Conservation (phyloP, 805 yeast genomes). For the Metschnikowia shivogae region DNA sequence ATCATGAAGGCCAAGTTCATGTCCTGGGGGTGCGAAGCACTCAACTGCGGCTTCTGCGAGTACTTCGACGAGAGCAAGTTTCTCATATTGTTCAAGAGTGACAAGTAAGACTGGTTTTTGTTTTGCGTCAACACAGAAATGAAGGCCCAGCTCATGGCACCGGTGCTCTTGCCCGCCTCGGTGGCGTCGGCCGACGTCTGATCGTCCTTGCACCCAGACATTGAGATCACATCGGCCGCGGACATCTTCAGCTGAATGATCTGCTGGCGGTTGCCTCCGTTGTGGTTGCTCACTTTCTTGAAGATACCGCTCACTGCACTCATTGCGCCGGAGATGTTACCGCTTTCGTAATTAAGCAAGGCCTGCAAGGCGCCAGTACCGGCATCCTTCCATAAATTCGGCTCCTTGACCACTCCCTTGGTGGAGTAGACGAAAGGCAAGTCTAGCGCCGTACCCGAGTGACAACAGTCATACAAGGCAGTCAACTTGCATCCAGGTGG, state of each 20-base stretch:
- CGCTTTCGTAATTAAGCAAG: conserved; percentile 20
- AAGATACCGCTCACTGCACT: conserved; percentile 32
- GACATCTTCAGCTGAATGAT: conserved; percentile 55
- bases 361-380: conserved; percentile 55
- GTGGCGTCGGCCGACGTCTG: conserved; percentile 79
- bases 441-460: conserved; percentile 79
- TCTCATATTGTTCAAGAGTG: conserved; percentile 70
- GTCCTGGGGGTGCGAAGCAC: conserved; percentile 80
- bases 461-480: conserved; percentile 81
- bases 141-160: conserved; percentile 84
- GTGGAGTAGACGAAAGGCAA: conserved; percentile 78
- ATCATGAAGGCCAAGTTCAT: conserved; percentile 37
- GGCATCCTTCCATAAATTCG: conserved; percentile 70
- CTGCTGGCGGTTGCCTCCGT: conserved; percentile 22
- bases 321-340: conserved; percentile 38
- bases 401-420: conserved; percentile 79
- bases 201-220: conserved; percentile 79
- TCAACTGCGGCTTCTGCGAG: conserved; percentile 79
- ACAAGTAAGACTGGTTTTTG: conserved; percentile 64
- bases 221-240: conserved; percentile 70
- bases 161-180: conserved; percentile 68
- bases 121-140: conserved; percentile 56
- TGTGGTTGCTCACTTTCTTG: conserved; percentile 25
- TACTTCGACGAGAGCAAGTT: conserved; percentile 57
- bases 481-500: conserved; percentile 74